Evolutionary conservation across 2,329 filamentous ascomycete genomes (phyloP).

Genomic region (Pseudocercospora pini-densiflorae): DNA sequence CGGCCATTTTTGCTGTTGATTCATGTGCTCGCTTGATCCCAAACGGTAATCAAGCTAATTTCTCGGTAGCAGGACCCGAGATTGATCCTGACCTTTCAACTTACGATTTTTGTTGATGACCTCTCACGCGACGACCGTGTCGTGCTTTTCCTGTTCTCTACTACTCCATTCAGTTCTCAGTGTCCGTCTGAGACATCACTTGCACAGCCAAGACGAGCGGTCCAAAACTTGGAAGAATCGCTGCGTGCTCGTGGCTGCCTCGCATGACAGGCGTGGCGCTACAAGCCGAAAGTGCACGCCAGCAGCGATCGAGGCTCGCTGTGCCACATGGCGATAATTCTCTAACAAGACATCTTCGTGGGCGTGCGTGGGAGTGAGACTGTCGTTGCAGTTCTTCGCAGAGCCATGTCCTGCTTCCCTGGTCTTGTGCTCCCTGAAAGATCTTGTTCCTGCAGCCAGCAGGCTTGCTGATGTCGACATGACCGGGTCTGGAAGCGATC

Average conservation of each 20-base stretch:
- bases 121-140: too few relatives aligned
- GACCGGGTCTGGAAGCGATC: constrained; percentile 10
- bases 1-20: neutral
- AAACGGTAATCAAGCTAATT: constrained; percentile 4
- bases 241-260: neutral
- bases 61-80: neutral
- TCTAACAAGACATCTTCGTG: constrained; percentile 3
- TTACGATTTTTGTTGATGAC: neutral
- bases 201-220: neutral
- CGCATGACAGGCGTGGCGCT: constrained; percentile 6
- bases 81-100: constrained; percentile 1
- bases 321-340: neutral
- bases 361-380: neutral
- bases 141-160: neutral
- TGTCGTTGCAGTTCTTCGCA: neutral
- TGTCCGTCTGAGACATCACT: neutral
- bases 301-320: neutral
- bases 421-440: neutral
- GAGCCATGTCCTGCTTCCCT: neutral
- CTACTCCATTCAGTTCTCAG: neutral
- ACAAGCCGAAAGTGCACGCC: constrained; percentile 5
- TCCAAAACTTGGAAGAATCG: neutral
- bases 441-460: too few relatives aligned
- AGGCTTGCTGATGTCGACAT: neutral
- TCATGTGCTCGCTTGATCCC: neutral